phyloP scores from a whole-genome alignment of 768 basidiomycete genomes.

The Stropharia rugosoannulata region DNA sequence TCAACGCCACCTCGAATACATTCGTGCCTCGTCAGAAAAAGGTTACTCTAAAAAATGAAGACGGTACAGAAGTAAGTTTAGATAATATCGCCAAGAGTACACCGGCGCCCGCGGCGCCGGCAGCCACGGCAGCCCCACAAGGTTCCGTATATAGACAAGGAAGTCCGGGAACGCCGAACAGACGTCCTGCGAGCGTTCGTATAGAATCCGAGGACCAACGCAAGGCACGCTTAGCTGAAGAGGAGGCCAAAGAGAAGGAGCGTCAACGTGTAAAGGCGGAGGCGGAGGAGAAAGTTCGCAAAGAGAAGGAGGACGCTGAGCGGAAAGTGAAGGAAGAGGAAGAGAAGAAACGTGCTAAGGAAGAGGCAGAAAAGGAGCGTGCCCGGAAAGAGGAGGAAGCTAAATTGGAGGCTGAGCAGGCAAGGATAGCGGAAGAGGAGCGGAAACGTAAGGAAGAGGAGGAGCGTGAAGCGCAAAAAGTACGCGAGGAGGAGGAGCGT shows the following conservation, averaged over 20 bases:
- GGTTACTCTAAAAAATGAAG: slow-evolving; percentile 60
- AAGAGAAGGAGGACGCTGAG: slow-evolving; percentile 42
- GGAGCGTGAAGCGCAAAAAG: slow-evolving; percentile 34
- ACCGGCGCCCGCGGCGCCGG: slow-evolving; percentile 31
- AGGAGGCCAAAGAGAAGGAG: slow-evolving; percentile 47
- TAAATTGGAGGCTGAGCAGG: slow-evolving; percentile 39
- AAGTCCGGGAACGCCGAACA: slow-evolving; percentile 37
- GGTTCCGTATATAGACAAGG: slow-evolving; percentile 32
- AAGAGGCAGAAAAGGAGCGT: slow-evolving; percentile 25
- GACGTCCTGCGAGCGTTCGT: slow-evolving; percentile 45
- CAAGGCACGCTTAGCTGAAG: slow-evolving; percentile 44
- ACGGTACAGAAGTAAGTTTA: slow-evolving; percentile 65
- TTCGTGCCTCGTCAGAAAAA: slow-evolving; percentile 59
- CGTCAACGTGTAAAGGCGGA: slow-evolving; percentile 38
- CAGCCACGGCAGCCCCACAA: slow-evolving; percentile 35
- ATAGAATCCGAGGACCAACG: slow-evolving; percentile 60
- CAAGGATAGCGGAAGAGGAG: slow-evolving; percentile 32
- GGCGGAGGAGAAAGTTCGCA: slow-evolving; percentile 41
- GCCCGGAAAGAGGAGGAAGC: slow-evolving; percentile 46
- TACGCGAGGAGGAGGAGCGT: slow-evolving; percentile 36
- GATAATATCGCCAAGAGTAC: slow-evolving; percentile 48
- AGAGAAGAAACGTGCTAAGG: slow-evolving; percentile 35
- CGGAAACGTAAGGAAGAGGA: slow-evolving; percentile 44
- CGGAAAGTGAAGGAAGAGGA: slow-evolving; percentile 41
- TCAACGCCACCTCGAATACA: slow-evolving; percentile 62